phyloP scores from a whole-genome alignment of 2,329 filamentous ascomycete genomes.

The Pseudocercospora crystallina region DNA sequence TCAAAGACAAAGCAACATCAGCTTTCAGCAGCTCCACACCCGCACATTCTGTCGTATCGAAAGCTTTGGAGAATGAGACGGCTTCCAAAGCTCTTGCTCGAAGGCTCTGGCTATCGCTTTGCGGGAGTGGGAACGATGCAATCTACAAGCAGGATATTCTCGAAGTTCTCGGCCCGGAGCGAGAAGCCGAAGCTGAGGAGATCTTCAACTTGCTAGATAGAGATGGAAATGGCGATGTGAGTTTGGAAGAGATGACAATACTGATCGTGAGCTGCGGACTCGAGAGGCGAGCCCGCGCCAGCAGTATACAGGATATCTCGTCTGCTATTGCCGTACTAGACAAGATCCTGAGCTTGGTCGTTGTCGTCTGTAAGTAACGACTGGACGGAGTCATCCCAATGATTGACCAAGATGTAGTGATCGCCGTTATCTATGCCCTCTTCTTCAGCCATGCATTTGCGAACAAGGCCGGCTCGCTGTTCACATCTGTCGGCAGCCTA shows the following conservation, averaged over 20 bases:
- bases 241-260: conserved; percentile 35
- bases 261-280: conserved; percentile 27
- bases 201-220: conserved; percentile 33
- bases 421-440: conserved; percentile 34
- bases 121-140: conserved; percentile 23
- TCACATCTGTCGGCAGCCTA: conserved; percentile 45
- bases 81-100: conserved; percentile 34
- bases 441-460: conserved; percentile 33
- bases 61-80: conserved; percentile 29
- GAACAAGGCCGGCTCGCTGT: conserved; percentile 20
- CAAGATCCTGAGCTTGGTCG: conserved; percentile 29
- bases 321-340: conserved; percentile 36
- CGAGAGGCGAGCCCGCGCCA: conserved; percentile 31
- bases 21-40: conserved; percentile 60
- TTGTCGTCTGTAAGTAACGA: conserved; percentile 24
- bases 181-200: conserved; percentile 28
- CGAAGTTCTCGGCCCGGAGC: conserved; percentile 27
- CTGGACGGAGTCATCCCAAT: background rate
- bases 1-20: conserved; percentile 80
- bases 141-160: conserved; percentile 28
- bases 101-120: conserved; percentile 35
- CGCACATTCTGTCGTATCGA: conserved; percentile 28
- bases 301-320: conserved; percentile 34
- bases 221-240: conserved; percentile 36
- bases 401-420: conserved; percentile 12